Conservation (phyloP, 1,139 yeast genomes). For the Kodamaea alishanica region DNA sequence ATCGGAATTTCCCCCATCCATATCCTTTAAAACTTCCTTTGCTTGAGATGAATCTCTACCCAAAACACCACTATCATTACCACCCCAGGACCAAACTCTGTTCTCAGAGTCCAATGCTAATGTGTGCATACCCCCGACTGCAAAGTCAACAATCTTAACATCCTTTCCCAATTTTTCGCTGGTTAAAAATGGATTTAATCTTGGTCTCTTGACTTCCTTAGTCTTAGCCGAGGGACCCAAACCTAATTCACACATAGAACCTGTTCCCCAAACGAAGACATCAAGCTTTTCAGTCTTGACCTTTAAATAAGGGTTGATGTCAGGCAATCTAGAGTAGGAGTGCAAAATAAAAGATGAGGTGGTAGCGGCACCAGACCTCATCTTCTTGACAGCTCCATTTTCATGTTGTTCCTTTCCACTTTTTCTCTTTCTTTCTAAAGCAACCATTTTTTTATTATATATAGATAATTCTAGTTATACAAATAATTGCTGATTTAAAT, state of each 20-base stretch:
- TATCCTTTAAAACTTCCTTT: constrained; percentile 59
- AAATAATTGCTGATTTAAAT: too few relatives aligned
- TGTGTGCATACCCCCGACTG: constrained; percentile 95
- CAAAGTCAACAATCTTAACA: constrained; percentile 65
- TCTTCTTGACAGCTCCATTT: constrained; percentile 22
- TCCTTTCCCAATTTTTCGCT: constrained; percentile 50
- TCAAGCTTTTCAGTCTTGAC: constrained; percentile 52
- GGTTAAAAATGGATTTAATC: constrained; percentile 74
- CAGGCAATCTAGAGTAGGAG: constrained; percentile 47
- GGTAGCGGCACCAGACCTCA: constrained; percentile 23
- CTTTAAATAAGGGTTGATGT: constrained; percentile 40
- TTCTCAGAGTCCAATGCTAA: constrained; percentile 74
- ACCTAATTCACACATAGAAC: constrained; percentile 96
- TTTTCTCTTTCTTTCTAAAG: constrained; percentile 40
- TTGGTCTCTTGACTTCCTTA: constrained; percentile 92
- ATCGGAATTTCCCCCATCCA: constrained; percentile 52
- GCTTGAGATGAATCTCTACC: constrained; percentile 81
- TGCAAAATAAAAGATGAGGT: constrained; percentile 46
- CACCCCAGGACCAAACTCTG: constrained; percentile 95
- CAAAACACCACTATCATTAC: constrained; percentile 85
- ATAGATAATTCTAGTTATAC: neutral
- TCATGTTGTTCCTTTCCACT: constrained; percentile 14
- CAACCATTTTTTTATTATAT: constrained; percentile 33
- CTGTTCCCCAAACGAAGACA: constrained; percentile 92
- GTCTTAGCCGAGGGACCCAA: constrained; percentile 85